Evolutionary conservation across 1,139 yeast species (phyloP).

Genomic region (Suhomyces guaymorum): DNA sequence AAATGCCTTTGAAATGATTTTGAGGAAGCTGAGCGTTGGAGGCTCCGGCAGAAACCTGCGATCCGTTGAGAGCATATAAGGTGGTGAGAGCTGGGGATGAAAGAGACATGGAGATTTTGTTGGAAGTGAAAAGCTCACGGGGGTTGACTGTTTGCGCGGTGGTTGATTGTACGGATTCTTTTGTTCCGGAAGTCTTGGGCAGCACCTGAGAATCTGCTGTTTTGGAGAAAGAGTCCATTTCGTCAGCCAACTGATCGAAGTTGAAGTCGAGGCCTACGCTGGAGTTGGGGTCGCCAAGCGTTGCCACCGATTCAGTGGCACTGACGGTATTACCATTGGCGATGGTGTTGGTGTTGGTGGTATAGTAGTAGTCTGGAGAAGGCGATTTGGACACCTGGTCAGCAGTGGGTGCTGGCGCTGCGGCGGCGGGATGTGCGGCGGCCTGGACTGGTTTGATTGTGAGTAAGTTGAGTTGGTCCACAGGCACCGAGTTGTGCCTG

Average conservation of each 20-base stretch:
- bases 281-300: too few relatives aligned
- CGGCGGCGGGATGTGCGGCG: conserved; percentile 2
- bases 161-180: conserved; percentile 1
- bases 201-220: neutral
- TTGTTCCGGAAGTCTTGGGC: neutral
- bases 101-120: conserved; percentile 16
- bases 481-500: conserved; percentile 16
- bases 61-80: conserved; percentile 15
- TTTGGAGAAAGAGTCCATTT: conserved; percentile 3
- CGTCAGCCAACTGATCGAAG: conserved; percentile 6
- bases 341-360: conserved; percentile 4
- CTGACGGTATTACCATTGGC: too few relatives aligned
- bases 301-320: too few relatives aligned
- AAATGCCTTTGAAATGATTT: conserved; percentile 1
- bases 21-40: conserved; percentile 1
- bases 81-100: conserved; percentile 23
- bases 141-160: conserved; percentile 24
- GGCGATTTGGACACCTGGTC: conserved; percentile 11
- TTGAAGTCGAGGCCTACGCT: too few relatives aligned
- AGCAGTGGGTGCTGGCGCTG: conserved; percentile 1
- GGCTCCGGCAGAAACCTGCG: conserved; percentile 1
- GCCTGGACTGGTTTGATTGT: conserved; percentile 10
- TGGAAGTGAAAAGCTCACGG: conserved; percentile 19
- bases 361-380: conserved; percentile 14
- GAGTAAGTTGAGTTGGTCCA: conserved; percentile 17